A percentile compares a stretch with the other conserved stretches of the same genome.
phyloP scores from a whole-genome alignment of 441 rosid species.

The Populus hybrid region DNA sequence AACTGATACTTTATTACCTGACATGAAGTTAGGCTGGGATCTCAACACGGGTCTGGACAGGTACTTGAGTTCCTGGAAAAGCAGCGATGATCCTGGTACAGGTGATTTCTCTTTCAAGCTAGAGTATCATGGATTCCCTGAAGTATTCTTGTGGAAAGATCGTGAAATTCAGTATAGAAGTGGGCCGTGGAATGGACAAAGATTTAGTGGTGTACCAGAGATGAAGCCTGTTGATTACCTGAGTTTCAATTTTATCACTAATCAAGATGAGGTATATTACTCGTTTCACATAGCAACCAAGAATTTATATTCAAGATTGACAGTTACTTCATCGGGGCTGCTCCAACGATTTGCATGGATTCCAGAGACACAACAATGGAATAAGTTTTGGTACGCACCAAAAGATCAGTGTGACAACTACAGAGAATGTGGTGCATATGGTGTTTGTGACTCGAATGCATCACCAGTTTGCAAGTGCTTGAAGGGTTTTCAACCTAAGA shows the following conservation, averaged over 20 bases:
- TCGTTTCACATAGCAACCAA: constrained; percentile 30
- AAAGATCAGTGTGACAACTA: constrained; percentile 75
- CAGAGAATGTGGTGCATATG: constrained; percentile 53
- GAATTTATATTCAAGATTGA: constrained; percentile 47
- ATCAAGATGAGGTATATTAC: constrained; percentile 44
- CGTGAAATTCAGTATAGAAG: constrained; percentile 39
- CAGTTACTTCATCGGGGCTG: constrained; percentile 38
- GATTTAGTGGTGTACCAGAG: constrained; percentile 84
- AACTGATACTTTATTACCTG: constrained; percentile 63
- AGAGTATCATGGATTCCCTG: constrained; percentile 52
- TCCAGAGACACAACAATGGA: constrained; percentile 42
- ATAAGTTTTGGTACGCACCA: constrained; percentile 65
- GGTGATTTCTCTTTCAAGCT: constrained; percentile 48
- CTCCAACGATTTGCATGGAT: constrained; percentile 66
- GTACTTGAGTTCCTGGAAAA: constrained; percentile 55
- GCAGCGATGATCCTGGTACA: constrained; percentile 41
- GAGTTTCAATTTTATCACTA: constrained; percentile 37
- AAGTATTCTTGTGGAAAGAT: constrained; percentile 36
- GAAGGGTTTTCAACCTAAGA: constrained; percentile 56
- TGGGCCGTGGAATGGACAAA: constrained; percentile 74
- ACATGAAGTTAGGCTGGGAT: constrained; percentile 75
- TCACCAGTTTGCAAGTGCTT: constrained; percentile 75
- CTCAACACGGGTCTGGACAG: constrained; percentile 28
- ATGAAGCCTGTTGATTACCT: constrained; percentile 50
- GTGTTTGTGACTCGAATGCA: constrained; percentile 58